Conservation (phyloP, 176 grass and related monocot genomes). For the Musa itinerans region DNA sequence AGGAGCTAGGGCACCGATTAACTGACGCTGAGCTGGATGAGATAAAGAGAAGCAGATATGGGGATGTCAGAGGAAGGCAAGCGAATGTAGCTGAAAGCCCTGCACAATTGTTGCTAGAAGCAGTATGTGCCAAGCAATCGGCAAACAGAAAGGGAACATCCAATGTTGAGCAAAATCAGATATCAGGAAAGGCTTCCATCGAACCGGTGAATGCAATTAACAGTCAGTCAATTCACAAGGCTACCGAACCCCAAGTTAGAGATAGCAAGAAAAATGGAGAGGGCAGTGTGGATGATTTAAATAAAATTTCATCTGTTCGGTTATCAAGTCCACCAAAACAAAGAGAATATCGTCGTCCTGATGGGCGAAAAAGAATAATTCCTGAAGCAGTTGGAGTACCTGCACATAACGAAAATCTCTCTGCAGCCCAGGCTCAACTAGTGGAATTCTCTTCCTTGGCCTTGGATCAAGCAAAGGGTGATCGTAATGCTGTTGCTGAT, state of each 20-base stretch:
- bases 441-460: conserved; percentile 53
- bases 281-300: conserved; percentile 36
- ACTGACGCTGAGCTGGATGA: conserved; percentile 89
- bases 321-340: conserved; percentile 85
- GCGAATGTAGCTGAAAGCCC: conserved; percentile 85
- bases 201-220: conserved; percentile 35
- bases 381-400: conserved; percentile 92
- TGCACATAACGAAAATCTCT: conserved; percentile 57
- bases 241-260: conserved; percentile 43
- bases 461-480: conserved; percentile 21
- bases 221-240: conserved; percentile 44
- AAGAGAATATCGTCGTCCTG: conserved; percentile 85
- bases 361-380: conserved; percentile 97
- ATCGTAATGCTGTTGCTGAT: conserved; percentile 31
- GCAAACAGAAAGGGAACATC: conserved; percentile 40
- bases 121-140: conserved; percentile 67
- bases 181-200: conserved; percentile 33
- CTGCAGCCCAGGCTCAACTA: conserved; percentile 38
- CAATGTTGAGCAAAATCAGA: conserved; percentile 41
- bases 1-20: conserved; percentile 84
- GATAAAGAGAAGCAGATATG: conserved; percentile 85
- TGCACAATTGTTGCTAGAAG: conserved; percentile 72
- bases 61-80: conserved; percentile 89
- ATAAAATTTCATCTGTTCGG: conserved; percentile 35
- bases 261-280: conserved; percentile 42